These are phyloP conservation scores for Pseudisothecium myosuroides DNA, from an alignment of 225 moss, liverwort and hornwort species.

Conservation along the genomic window DNA sequence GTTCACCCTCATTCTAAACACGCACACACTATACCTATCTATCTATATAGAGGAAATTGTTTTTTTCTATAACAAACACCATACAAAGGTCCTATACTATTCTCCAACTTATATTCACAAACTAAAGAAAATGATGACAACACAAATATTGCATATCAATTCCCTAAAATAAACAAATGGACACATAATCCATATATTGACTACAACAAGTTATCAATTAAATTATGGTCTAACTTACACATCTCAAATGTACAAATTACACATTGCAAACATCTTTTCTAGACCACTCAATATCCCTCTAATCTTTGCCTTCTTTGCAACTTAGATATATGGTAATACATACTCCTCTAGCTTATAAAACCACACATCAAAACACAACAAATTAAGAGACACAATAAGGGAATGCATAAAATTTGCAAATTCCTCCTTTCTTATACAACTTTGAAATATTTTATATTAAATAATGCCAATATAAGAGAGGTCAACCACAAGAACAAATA, in stretches of 20 bases:
- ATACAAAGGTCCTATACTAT: too few relatives aligned
- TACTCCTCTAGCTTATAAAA: background rate
- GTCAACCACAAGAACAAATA: too few relatives aligned
- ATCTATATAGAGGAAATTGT: too few relatives aligned
- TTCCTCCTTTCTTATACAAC: too few relatives aligned
- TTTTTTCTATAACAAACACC: too few relatives aligned
- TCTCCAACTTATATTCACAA: background rate
- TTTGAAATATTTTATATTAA: too few relatives aligned
- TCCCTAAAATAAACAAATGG: background rate
- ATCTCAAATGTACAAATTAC: background rate
- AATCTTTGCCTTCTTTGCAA: background rate
- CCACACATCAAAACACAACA: too few relatives aligned
- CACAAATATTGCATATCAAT: background rate
- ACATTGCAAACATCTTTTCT: background rate
- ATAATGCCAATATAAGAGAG: too few relatives aligned
- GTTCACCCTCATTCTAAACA: too few relatives aligned
- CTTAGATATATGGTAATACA: background rate
- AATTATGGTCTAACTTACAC: background rate
- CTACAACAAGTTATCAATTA: background rate
- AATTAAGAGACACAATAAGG: too few relatives aligned
- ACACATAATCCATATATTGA: background rate
- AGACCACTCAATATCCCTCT: background rate
- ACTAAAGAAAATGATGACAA: background rate
- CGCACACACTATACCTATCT: too few relatives aligned
- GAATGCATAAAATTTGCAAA: accelerated